Percentiles rank a stretch among this genome's conserved stretches.
Conservation (phyloP, 140 eudicot genomes). For the Anethum foeniculum region DNA sequence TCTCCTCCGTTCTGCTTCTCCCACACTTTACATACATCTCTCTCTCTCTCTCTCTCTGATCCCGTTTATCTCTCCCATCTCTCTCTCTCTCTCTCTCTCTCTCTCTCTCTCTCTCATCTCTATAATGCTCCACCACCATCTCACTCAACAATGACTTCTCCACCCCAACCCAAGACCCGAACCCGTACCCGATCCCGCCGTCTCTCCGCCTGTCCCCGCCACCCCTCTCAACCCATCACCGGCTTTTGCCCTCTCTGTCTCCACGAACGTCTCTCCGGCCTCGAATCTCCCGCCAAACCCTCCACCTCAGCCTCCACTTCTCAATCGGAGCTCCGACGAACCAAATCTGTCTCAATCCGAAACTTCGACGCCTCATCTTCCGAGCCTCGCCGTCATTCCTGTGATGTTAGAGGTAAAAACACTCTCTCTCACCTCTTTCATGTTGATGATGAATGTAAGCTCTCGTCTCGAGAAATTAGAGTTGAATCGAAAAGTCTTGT, state of each 20-base stretch:
- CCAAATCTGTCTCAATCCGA: slow-evolving; percentile 52
- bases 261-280: slow-evolving; percentile 70
- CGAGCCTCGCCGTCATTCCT: slow-evolving; percentile 71
- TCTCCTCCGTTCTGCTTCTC: slow-evolving; percentile 7
- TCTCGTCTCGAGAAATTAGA: background rate
- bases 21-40: background rate
- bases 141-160: slow-evolving; percentile 28
- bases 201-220: slow-evolving; percentile 73
- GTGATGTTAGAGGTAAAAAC: slow-evolving; percentile 59
- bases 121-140: slow-evolving; percentile 1
- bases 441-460: slow-evolving; percentile 27
- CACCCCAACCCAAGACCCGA: slow-evolving; percentile 33
- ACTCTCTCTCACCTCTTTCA: slow-evolving; percentile 45
- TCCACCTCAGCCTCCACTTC: slow-evolving; percentile 11
- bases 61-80: background rate
- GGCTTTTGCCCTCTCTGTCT: slow-evolving; percentile 83
- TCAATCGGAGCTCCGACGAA: slow-evolving; percentile 58
- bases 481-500: slow-evolving; percentile 14
- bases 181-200: slow-evolving; percentile 48
- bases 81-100: background rate
- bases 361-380: slow-evolving; percentile 29
- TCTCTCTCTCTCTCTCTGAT: background rate
- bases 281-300: slow-evolving; percentile 36
- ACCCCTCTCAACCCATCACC: slow-evolving; percentile 66
- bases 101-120: background rate